Conservation (phyloP, 257 asterid genomes). For the Hygrophila difformis region DNA sequence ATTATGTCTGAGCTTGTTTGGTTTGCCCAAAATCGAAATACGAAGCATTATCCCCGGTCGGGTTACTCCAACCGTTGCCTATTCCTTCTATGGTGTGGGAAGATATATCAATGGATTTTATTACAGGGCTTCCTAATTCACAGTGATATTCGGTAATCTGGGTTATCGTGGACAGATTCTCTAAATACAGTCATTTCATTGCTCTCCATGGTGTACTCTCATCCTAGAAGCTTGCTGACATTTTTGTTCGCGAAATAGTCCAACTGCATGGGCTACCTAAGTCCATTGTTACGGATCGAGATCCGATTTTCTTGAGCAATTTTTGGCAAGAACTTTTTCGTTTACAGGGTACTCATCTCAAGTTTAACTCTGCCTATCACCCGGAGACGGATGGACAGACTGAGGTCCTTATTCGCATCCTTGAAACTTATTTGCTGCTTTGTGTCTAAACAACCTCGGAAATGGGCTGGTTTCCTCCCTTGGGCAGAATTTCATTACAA, state of each 20-base stretch:
- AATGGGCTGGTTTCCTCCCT: not conserved
- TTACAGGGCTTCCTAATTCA: not conserved
- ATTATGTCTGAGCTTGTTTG: no score
- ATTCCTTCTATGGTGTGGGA: not conserved
- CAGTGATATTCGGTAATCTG: not conserved
- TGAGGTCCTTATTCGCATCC: not conserved
- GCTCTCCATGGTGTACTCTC: not conserved
- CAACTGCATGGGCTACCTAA: not conserved
- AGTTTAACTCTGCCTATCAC: not conserved
- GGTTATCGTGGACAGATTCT: not conserved
- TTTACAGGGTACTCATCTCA: not conserved
- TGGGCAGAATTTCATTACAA: conserved; percentile 8
- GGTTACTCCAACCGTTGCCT: not conserved
- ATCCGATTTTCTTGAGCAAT: not conserved
- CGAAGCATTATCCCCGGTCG: not conserved
- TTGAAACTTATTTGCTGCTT: not conserved
- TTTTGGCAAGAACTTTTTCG: not conserved
- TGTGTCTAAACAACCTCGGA: not conserved
- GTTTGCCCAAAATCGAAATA: not conserved
- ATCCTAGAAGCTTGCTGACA: not conserved
- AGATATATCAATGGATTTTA: not conserved
- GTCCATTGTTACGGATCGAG: not conserved
- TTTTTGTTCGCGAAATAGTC: not conserved
- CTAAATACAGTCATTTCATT: not conserved
- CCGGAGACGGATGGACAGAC: no score